Percentiles rank a stretch among this genome's conserved stretches.
Conservation (phyloP, 331 rosid genomes). For the Cydonia oblonga region DNA sequence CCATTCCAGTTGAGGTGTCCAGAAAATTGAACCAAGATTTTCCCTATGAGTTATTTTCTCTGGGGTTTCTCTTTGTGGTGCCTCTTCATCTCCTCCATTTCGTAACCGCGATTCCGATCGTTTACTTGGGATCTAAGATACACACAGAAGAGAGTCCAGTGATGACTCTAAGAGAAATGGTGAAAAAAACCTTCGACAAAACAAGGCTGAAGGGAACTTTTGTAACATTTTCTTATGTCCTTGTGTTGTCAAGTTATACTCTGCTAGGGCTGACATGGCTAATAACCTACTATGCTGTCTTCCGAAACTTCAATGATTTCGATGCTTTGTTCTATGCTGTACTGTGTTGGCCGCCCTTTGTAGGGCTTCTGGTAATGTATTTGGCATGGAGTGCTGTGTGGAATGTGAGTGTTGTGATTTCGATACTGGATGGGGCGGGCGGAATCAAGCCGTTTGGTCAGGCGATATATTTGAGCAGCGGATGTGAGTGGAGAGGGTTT, state of each 20-base stretch:
- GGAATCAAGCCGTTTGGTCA: slow-evolving; percentile 36
- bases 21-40: neutral
- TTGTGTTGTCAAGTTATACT: slow-evolving; percentile 13
- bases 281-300: neutral
- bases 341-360: slow-evolving; percentile 1
- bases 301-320: neutral
- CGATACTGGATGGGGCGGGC: slow-evolving; percentile 33
- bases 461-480: slow-evolving; percentile 28
- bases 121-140: slow-evolving; percentile 33
- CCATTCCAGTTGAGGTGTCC: neutral
- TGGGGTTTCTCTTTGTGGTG: slow-evolving; percentile 16
- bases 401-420: slow-evolving; percentile 49
- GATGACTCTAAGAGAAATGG: slow-evolving; percentile 26
- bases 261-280: slow-evolving; percentile 17
- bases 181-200: neutral
- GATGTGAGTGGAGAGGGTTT: slow-evolving; percentile 24
- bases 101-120: slow-evolving; percentile 9
- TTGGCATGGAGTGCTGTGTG: slow-evolving; percentile 45
- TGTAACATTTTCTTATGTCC: slow-evolving; percentile 18
- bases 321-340: neutral
- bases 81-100: slow-evolving; percentile 40
- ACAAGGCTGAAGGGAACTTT: neutral
- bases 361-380: slow-evolving; percentile 21
- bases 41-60: neutral
- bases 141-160: slow-evolving; percentile 7